Evolutionary conservation across 2,329 filamentous ascomycete species (phyloP).

Genomic region (Hymenoscyphus repandus): DNA sequence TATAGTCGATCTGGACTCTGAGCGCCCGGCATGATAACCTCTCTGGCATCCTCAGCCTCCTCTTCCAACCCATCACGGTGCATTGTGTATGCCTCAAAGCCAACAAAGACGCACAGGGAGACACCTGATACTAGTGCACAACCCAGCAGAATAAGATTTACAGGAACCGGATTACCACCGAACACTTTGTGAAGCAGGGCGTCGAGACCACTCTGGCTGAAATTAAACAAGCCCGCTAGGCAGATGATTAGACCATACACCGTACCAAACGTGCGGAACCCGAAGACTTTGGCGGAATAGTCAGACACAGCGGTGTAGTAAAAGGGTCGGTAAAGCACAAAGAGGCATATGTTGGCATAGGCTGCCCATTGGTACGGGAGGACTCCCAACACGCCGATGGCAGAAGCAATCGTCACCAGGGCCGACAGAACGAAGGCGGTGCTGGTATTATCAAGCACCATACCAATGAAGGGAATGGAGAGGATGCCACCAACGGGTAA

Average conservation of each 20-base stretch:
- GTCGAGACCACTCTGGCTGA: conserved; percentile 76
- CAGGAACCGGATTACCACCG: conserved; percentile 65
- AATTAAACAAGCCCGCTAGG: conserved; percentile 76
- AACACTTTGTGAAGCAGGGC: conserved; percentile 71
- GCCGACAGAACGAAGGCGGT: conserved; percentile 66
- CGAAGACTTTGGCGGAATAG: conserved; percentile 87
- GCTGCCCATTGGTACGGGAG: conserved; percentile 66
- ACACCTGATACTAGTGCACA: conserved; percentile 60
- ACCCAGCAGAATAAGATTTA: conserved; percentile 64
- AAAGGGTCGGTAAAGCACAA: conserved; percentile 79
- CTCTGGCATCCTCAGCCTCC: conserved; percentile 40
- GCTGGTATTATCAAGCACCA: conserved; percentile 69
- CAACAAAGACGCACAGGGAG: conserved; percentile 63
- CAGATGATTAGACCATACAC: conserved; percentile 93
- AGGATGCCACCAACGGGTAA: conserved; percentile 77
- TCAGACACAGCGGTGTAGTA: conserved; percentile 91
- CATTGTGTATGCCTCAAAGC: conserved; percentile 31
- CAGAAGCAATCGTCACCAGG: conserved; percentile 66
- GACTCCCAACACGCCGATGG: conserved; percentile 71
- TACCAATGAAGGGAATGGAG: conserved; percentile 81
- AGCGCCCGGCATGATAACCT: conserved; percentile 29
- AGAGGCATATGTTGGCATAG: conserved; percentile 71
- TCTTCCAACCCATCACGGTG: conserved; percentile 35
- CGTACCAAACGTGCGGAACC: conserved; percentile 85
- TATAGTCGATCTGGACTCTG: conserved; percentile 2